A percentile compares a stretch with the other conserved stretches of the same genome.
Conservation (phyloP, 306 rosid genomes). For the Fagus crenata region DNA sequence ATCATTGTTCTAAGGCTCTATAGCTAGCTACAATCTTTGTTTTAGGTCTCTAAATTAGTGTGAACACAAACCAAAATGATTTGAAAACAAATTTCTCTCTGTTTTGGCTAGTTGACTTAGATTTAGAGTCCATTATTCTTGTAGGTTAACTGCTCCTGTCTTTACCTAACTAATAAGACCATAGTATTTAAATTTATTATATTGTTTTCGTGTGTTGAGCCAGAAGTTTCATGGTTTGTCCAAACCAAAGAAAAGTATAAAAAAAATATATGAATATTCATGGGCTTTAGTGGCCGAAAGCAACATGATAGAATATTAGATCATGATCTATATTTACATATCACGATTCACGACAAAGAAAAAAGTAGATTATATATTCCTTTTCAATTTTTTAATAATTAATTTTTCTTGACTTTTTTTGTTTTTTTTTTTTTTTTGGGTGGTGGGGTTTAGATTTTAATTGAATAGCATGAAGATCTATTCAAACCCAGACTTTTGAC, state of each 20-base stretch:
- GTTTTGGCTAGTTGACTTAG: conserved; percentile 19
- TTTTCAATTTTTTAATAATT: neutral
- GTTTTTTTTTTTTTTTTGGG: neutral
- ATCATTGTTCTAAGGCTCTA: too few species aligned
- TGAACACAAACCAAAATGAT: neutral
- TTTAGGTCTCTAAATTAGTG: neutral
- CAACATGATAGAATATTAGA: neutral
- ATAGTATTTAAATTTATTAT: neutral
- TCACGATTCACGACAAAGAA: too few species aligned
- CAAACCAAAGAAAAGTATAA: neutral
- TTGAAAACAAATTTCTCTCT: neutral
- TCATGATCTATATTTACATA: neutral
- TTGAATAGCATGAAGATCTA: neutral
- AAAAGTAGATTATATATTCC: neutral
- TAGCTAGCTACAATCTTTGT: neutral
- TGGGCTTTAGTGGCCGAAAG: neutral
- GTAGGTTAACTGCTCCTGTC: conserved; percentile 18
- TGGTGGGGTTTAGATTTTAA: neutral
- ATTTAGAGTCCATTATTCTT: neutral
- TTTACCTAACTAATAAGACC: neutral
- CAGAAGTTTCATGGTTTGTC: neutral
- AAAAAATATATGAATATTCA: neutral
- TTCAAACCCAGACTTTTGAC: neutral
- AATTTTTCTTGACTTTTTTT: neutral
- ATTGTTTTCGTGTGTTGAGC: neutral